A percentile compares a stretch with the other conserved stretches of the same genome.
These are phyloP conservation scores for Blastocrithidia nonstop DNA, from an alignment of 208 protist genomes.

Conservation along the genomic window DNA sequence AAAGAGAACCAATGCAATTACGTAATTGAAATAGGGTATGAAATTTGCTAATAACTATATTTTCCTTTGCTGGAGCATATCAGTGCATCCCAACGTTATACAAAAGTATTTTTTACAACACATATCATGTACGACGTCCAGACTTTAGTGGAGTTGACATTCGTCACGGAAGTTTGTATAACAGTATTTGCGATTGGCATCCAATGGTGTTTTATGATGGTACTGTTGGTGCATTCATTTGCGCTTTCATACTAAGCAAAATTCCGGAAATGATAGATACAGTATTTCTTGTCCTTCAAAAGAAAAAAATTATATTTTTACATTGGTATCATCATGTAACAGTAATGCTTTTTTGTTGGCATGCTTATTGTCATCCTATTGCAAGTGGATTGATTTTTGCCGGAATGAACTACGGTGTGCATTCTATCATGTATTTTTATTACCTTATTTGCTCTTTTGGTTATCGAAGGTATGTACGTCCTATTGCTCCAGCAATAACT, in stretches of 20 bases:
- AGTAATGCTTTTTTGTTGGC: slow-evolving; percentile 87
- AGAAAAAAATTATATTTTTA: slow-evolving; percentile 76
- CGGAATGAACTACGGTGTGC: slow-evolving; percentile 89
- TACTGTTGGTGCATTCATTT: slow-evolving; percentile 40
- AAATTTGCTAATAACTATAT: slow-evolving; percentile 68
- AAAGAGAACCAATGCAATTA: slow-evolving; percentile 36
- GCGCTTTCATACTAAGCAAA: slow-evolving; percentile 68
- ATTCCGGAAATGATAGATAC: slow-evolving; percentile 82
- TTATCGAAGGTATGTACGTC: slow-evolving; percentile 35
- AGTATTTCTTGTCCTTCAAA: slow-evolving; percentile 65
- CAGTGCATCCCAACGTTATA: slow-evolving; percentile 30
- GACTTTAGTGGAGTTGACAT: slow-evolving; percentile 1
- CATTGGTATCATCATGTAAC: slow-evolving; percentile 92
- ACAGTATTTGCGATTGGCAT: slow-evolving; percentile 34
- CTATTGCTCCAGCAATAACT: slow-evolving; percentile 72
- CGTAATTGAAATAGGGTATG: slow-evolving; percentile 29
- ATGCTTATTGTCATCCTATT: slow-evolving; percentile 32
- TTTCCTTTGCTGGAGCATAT: slow-evolving; percentile 47
- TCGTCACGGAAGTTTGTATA: slow-evolving; percentile 24
- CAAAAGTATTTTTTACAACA: slow-evolving; percentile 6
- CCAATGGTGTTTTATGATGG: slow-evolving; percentile 31
- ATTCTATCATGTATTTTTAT: slow-evolving; percentile 92
- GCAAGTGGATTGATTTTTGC: slow-evolving; percentile 65
- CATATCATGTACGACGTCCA: neutral
- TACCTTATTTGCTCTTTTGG: slow-evolving; percentile 72